Evolutionary conservation across 2,329 filamentous ascomycete genomes (phyloP).

Genomic region (Endoconidiophora polonica): DNA sequence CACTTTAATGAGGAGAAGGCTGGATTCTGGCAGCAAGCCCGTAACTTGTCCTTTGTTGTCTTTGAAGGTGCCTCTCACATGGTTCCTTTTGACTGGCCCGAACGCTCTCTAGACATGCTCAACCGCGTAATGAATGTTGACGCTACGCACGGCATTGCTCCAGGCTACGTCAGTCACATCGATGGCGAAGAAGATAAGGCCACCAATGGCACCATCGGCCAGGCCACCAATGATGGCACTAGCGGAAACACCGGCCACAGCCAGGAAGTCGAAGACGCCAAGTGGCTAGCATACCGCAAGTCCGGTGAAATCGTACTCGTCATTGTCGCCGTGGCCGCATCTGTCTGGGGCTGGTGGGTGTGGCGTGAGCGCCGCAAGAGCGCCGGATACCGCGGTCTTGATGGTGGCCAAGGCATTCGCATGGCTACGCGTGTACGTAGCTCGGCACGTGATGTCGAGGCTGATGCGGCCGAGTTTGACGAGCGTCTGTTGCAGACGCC

Average conservation of each 20-base stretch:
- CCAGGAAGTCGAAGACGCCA: constrained; percentile 60
- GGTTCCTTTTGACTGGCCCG: constrained; percentile 88
- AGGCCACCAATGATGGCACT: constrained; percentile 37
- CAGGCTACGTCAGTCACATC: constrained; percentile 43
- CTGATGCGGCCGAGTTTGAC: constrained; percentile 46
- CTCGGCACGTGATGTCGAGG: constrained; percentile 36
- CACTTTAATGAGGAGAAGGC: constrained; percentile 76
- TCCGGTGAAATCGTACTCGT: constrained; percentile 75
- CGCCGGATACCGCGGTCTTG: constrained; percentile 36
- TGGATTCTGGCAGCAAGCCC: constrained; percentile 84
- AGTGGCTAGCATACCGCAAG: constrained; percentile 77
- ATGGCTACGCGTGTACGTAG: constrained; percentile 17
- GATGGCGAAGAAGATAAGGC: constrained; percentile 59
- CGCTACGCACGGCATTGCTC: constrained; percentile 68
- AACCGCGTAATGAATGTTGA: constrained; percentile 92
- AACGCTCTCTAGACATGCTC: constrained; percentile 84
- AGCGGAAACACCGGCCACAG: constrained; percentile 38
- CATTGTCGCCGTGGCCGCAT: constrained; percentile 59
- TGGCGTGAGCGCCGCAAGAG: constrained; percentile 44
- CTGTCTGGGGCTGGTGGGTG: constrained; percentile 56
- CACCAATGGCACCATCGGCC: constrained; percentile 33
- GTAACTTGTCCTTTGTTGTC: constrained; percentile 87
- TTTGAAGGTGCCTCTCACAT: constrained; percentile 96
- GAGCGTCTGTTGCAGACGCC: constrained; percentile 39
- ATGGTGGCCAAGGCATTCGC: constrained; percentile 18